Evolutionary conservation across 441 rosid species (phyloP).

Genomic region (Pelargonium australe): DNA sequence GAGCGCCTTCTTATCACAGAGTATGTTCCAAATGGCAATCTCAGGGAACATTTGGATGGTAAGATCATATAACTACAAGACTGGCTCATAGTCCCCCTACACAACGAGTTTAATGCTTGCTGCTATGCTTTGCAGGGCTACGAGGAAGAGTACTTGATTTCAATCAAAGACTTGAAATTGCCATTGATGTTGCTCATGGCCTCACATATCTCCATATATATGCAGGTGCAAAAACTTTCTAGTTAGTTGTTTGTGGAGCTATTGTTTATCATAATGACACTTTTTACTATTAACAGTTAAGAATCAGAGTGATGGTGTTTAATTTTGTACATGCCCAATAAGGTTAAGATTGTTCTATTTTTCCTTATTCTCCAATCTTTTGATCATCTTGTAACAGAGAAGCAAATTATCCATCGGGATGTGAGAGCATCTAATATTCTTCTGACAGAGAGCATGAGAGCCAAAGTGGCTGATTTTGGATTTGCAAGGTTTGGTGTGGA

Average conservation of each 20-base stretch:
- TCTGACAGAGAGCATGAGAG: constrained; percentile 79
- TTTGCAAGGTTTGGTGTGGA: constrained; percentile 75
- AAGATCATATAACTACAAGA: constrained; percentile 23
- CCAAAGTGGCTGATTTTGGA: constrained; percentile 94
- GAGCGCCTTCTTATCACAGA: constrained; percentile 93
- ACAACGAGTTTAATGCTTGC: constrained; percentile 8
- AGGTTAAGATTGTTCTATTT: not conserved
- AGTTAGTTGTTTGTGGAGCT: not conserved
- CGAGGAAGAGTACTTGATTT: constrained; percentile 68
- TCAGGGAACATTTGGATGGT: constrained; percentile 96
- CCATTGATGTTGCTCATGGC: constrained; percentile 91
- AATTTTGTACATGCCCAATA: not conserved
- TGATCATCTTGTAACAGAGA: constrained; percentile 41
- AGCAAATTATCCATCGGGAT: constrained; percentile 88
- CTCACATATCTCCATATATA: constrained; percentile 85
- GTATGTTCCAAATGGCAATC: constrained; percentile 83
- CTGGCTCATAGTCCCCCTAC: constrained; percentile 3
- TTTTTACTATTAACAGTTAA: not conserved
- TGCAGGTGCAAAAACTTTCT: constrained; percentile 49
- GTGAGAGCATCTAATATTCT: constrained; percentile 93
- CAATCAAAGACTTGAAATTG: constrained; percentile 81
- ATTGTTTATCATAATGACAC: not conserved
- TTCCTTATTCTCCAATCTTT: not conserved
- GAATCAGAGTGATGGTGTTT: not conserved
- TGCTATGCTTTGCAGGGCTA: constrained; percentile 40